phyloP scores from a whole-genome alignment of 176 grass and related monocot genomes.

The Tillandsia leiboldiana region DNA sequence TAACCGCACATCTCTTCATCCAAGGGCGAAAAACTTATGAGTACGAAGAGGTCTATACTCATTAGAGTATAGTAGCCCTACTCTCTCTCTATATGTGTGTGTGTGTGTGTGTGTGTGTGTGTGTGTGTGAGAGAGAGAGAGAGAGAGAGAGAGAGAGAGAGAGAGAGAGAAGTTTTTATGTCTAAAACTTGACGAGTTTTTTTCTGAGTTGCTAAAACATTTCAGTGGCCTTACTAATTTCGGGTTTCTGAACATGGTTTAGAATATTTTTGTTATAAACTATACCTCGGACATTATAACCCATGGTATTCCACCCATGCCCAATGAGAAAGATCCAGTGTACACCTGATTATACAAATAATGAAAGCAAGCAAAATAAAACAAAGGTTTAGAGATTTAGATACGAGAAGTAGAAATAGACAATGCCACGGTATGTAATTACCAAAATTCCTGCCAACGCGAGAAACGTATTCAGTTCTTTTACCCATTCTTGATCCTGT shows the following conservation, averaged over 20 bases:
- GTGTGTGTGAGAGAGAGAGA: no score
- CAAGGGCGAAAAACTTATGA: no score
- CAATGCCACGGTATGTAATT: conserved; percentile 6
- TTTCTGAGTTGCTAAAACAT: no score
- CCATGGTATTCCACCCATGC: conserved; percentile 86
- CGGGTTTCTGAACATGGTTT: no score
- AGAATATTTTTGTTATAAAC: not conserved
- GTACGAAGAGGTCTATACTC: no score
- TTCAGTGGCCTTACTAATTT: not conserved
- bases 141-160: no score
- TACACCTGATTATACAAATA: conserved; percentile 36
- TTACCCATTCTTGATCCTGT: conserved; percentile 49
- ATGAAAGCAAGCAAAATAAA: conserved; percentile 8
- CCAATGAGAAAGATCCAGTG: conserved; percentile 66
- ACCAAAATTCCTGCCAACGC: conserved; percentile 71
- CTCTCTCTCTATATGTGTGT: no score
- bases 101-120: no score
- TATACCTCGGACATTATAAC: conserved; percentile 89
- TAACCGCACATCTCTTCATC: no score
- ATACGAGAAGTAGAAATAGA: conserved; percentile 10
- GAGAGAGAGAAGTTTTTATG: no score
- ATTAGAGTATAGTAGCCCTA: no score
- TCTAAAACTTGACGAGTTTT: no score
- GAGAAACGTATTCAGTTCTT: conserved; percentile 34
- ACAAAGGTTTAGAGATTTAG: not conserved